phyloP scores from a whole-genome alignment of 306 rosid species.

The Cyclanthera cordifolia region DNA sequence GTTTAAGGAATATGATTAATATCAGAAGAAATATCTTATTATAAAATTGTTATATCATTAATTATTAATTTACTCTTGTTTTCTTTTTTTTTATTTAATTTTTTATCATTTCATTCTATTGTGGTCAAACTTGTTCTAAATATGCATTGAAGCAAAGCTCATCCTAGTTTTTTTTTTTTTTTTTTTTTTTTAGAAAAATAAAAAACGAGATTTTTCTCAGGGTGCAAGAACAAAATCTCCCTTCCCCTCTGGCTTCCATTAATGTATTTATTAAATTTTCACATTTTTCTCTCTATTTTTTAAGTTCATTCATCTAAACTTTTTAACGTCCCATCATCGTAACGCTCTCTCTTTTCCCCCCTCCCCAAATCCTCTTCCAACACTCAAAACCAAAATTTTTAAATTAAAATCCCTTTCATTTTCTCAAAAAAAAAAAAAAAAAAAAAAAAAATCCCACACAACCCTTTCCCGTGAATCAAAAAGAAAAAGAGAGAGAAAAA shows the following conservation, averaged over 20 bases:
- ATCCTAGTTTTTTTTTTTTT: no score
- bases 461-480: conserved; percentile 30
- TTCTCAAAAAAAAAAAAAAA: not conserved
- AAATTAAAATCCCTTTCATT: not conserved
- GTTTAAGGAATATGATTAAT: no score
- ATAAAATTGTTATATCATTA: no score
- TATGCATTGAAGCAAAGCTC: no score
- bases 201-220: no score
- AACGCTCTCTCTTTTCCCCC: conserved; percentile 13
- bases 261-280: not conserved
- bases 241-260: not conserved
- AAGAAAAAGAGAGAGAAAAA: not conserved
- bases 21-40: no score
- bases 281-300: not conserved
- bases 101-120: no score
- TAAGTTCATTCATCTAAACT: conserved; percentile 45
- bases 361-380: conserved; percentile 16
- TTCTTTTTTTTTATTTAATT: no score
- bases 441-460: not conserved
- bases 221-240: not conserved
- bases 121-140: no score
- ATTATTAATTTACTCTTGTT: no score
- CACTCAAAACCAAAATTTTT: not conserved
- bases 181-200: no score
- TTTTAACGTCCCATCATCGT: conserved; percentile 71